These are phyloP conservation scores for Geotrichum histeridarum DNA, from an alignment of 1,139 yeast species.

Conservation along the genomic window DNA sequence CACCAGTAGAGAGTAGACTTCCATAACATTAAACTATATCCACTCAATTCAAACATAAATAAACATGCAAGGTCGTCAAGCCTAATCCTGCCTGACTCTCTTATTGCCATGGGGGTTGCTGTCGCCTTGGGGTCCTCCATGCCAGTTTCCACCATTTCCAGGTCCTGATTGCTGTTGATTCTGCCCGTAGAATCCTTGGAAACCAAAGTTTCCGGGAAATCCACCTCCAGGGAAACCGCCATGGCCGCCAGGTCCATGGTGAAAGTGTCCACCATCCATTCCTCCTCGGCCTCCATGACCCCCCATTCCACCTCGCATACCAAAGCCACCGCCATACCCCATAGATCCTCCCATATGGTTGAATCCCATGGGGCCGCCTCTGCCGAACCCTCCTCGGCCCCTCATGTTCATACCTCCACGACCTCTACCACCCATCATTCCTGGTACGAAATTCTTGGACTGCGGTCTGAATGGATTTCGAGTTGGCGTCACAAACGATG, in stretches of 20 bases:
- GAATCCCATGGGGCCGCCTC: neutral
- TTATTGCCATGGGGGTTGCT: conserved; percentile 27
- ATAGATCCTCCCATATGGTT: too few species aligned
- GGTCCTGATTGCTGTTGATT: conserved; percentile 21
- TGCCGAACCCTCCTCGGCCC: conserved; percentile 13
- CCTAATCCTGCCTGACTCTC: conserved; percentile 19
- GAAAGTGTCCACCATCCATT: neutral
- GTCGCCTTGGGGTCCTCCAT: conserved; percentile 19
- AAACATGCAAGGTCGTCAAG: neutral
- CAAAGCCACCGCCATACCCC: neutral
- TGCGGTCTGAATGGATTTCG: conserved; percentile 24
- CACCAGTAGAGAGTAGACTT: too few species aligned
- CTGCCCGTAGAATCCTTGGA: conserved; percentile 23
- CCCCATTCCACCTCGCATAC: neutral
- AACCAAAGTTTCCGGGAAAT: neutral
- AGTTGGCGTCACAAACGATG: conserved; percentile 19
- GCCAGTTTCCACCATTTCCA: conserved; percentile 12
- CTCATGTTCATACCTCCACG: conserved; percentile 15
- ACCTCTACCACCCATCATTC: conserved; percentile 7
- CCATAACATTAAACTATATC: neutral
- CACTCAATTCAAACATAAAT: neutral
- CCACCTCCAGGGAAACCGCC: neutral
- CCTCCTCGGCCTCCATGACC: neutral
- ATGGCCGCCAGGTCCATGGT: neutral
- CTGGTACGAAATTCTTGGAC: neutral